Evolutionary conservation across 2,329 filamentous ascomycete species (phyloP), one percentile per base, ranked within the genome.

Genomic region (Monosporascus sp.): DNA sequence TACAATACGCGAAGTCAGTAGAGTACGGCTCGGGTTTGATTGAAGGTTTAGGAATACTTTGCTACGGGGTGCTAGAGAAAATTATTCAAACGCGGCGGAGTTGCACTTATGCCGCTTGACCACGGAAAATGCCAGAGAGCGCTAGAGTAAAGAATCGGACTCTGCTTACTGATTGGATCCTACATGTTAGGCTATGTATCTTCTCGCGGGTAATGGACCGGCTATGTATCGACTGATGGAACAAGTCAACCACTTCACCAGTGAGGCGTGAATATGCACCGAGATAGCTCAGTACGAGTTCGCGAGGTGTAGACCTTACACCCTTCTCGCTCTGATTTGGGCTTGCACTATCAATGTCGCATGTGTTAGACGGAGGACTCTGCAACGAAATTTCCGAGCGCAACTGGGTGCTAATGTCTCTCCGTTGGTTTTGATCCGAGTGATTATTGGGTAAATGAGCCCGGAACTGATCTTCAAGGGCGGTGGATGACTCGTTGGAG

Each of bases 211-310:
- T 54, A 24, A 54, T 37, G 7, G 43, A 41, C 20, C 52, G 31
- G 31, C 46, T 50, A 24, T 50, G 54, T 14, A 55, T 31, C 8
- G 50, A 55, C 36, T 55, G 50, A n/a, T 55, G 54, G 20, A 55
- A 45, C 14, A 55, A 48, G 15, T 55, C 50, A 18, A 55, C 43
- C 18, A 45, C 44, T 44, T 55, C 54, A 9, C 50, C 54, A 15
- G 46, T 45, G 11, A 55, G 38, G 25, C 44, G 46, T 15, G 50
- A 53, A 25, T 55, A 49, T 35, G 48, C 53, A 15, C 36, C 43
- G 9, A 53, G 39, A 31, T 53, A 47, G 14, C 48, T 48, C 25
- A 53, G 46, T 2, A 55, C 51, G 11, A 36, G 36, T 15, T 53
- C 48, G 3, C 22, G 41, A 24, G 37, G 22, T 43, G 31, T n/a